These are phyloP conservation scores for Blastobotrys persicus DNA, from an alignment of 1,139 yeast genomes.

Conservation along the genomic window DNA sequence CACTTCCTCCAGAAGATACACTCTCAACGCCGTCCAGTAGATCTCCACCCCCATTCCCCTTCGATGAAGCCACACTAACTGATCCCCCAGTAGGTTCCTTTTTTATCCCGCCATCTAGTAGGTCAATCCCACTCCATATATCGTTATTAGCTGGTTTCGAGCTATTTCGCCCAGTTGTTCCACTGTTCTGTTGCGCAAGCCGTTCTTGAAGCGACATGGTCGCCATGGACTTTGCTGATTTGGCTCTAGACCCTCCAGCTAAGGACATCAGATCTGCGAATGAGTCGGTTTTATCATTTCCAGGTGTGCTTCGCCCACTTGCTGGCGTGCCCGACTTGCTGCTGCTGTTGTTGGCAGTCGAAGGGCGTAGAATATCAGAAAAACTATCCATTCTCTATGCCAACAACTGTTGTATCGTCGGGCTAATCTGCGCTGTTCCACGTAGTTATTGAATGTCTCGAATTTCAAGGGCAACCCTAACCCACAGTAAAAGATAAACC, in stretches of 20 bases:
- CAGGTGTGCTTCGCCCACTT: conserved; percentile 6
- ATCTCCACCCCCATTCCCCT: not conserved
- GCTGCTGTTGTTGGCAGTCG: conserved; percentile 6
- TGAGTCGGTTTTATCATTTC: conserved; percentile 20
- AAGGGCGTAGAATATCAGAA: conserved; percentile 17
- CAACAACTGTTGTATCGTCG: too few relatives aligned
- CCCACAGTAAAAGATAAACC: too few relatives aligned
- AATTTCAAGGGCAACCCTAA: not conserved
- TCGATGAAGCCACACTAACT: not conserved
- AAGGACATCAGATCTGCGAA: conserved; percentile 27
- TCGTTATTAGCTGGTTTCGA: not conserved
- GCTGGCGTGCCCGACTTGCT: conserved; percentile 12
- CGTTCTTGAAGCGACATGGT: conserved; percentile 30
- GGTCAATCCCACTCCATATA: conserved; percentile 17
- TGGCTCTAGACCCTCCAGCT: conserved; percentile 17
- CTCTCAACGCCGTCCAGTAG: not conserved
- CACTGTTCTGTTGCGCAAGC: conserved; percentile 18
- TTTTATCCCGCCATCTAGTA: conserved; percentile 3
- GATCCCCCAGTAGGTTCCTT: conserved; percentile 7
- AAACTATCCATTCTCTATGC: conserved; percentile 17
- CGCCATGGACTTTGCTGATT: conserved; percentile 19
- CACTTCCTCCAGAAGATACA: not conserved
- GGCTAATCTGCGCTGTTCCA: not conserved
- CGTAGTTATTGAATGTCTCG: not conserved
- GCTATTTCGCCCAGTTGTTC: conserved; percentile 7